Evolutionary conservation across 805 yeast species (phyloP), one percentile per base, ranked within the genome.

Genomic region (Candida koratica): DNA sequence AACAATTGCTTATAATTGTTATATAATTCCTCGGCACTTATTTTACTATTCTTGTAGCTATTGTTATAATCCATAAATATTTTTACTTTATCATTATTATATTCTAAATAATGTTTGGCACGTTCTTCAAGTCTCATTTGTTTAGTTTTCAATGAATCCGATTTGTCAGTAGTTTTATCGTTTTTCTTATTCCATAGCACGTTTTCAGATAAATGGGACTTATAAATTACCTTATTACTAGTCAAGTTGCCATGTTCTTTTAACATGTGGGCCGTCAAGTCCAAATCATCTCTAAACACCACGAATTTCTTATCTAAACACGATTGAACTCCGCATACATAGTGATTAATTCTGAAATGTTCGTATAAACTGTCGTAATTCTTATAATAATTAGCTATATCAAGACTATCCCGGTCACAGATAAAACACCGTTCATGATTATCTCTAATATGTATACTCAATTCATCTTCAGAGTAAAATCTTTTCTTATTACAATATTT

Each of bases 291-390:
- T 15, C 81, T 74, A 55, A 93, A 93, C 1, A 90, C 98, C 15
- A 93, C 93, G 61, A 93, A 90, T 55, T 85, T 84, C 57, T 84
- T 79, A 38, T 89, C 97, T 32, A 89, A 59, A 61, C 99, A 93
- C 9, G 73, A 51, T 32, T 76, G 84, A 13, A 84, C 82, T 20
- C 73, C 69, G 61, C 99, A 93, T 11, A 79, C 77, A 57, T 67
- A 86, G 58, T 93, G 99, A 27, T 71, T 77, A 4, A 53, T 56
- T 46, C 65, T 69, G 59, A 93, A 93, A 64, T 93, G 99, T 11
- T 66, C 64, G 47, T 78, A 83, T 37, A 93, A 67, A 25, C 77
- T 67, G 29, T 82, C 82, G 53, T 90, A 90, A 56, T 89, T 74
- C 45, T 71, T 71, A 61, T 82, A 93, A 59, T 84, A 88, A 35